A percentile compares a stretch with the other conserved stretches of the same genome.
phyloP scores from a whole-genome alignment of 2,329 filamentous ascomycete species.

The Corniculantispora saksenae region DNA sequence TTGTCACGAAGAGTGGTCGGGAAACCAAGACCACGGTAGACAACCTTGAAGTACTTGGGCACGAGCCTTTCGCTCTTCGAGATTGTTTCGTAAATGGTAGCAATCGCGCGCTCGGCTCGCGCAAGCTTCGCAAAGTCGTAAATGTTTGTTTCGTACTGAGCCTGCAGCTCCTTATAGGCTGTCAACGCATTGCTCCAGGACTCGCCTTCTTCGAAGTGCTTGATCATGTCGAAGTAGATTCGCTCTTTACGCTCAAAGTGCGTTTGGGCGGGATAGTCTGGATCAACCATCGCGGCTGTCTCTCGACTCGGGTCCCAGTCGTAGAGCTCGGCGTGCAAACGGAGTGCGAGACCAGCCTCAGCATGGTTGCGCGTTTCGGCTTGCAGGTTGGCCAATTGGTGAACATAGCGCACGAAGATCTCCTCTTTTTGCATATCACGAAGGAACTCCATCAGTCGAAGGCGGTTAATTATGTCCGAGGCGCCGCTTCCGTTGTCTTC shows the following conservation, averaged over 20 bases:
- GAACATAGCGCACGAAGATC: constrained; percentile 93
- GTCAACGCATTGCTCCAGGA: constrained; percentile 87
- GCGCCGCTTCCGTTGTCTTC: constrained; percentile 73
- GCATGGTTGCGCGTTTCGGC: constrained; percentile 74
- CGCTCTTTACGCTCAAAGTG: constrained; percentile 91
- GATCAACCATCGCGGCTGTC: constrained; percentile 68
- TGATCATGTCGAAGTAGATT: constrained; percentile 93
- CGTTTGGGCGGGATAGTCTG: constrained; percentile 77
- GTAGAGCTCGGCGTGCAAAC: constrained; percentile 89
- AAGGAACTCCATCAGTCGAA: constrained; percentile 93
- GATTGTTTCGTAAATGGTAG: constrained; percentile 86
- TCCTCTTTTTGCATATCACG: constrained; percentile 97
- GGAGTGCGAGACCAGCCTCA: constrained; percentile 84
- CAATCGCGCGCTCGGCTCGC: constrained; percentile 84
- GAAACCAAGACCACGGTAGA: constrained; percentile 88
- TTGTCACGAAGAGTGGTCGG: constrained; percentile 80
- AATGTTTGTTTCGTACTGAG: constrained; percentile 85
- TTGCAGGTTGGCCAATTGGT: constrained; percentile 82
- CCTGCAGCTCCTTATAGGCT: constrained; percentile 86
- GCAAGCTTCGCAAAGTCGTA: constrained; percentile 94
- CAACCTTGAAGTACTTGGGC: constrained; percentile 87
- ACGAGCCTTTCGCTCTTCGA: constrained; percentile 76
- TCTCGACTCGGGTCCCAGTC: constrained; percentile 78
- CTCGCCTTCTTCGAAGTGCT: constrained; percentile 90
- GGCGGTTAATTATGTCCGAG: constrained; percentile 80